These are phyloP conservation scores for Aspergillus niger DNA, from an alignment of 2,329 filamentous ascomycete genomes.

Conservation along the genomic window DNA sequence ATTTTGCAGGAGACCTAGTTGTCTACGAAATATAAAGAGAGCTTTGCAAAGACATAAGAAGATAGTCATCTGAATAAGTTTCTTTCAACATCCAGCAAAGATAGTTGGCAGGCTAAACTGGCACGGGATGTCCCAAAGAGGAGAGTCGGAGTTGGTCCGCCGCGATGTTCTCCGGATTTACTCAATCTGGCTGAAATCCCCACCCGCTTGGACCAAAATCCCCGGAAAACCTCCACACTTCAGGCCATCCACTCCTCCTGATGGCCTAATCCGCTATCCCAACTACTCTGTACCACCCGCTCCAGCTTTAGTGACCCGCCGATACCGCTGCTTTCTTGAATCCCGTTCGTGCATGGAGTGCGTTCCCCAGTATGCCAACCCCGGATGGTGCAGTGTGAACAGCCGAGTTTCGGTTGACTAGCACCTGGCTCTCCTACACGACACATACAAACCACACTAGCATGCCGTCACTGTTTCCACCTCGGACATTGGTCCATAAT, in stretches of 20 bases:
- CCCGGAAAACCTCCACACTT: neutral
- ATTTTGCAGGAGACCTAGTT: too few relatives aligned
- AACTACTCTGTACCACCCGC: neutral
- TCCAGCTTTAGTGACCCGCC: neutral
- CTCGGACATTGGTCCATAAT: neutral
- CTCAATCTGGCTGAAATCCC: neutral
- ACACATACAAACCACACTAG: neutral
- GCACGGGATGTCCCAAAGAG: neutral
- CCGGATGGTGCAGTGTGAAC: neutral
- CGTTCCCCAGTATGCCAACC: neutral
- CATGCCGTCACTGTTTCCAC: neutral
- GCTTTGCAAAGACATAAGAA: too few relatives aligned
- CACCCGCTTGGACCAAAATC: neutral
- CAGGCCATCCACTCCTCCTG: neutral
- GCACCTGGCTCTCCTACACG: too few relatives aligned
- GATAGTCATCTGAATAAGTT: too few relatives aligned
- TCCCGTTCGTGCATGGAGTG: neutral
- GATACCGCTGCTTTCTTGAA: neutral
- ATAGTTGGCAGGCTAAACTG: neutral
- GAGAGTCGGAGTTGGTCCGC: neutral
- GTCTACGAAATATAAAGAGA: too few relatives aligned
- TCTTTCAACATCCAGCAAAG: too few relatives aligned
- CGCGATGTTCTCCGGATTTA: neutral
- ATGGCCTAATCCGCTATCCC: neutral
- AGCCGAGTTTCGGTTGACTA: neutral